Evolutionary conservation across 2,329 filamentous ascomycete species (phyloP), one percentile per base, ranked within the genome.

Genomic region (Juglanconis juglandina): DNA sequence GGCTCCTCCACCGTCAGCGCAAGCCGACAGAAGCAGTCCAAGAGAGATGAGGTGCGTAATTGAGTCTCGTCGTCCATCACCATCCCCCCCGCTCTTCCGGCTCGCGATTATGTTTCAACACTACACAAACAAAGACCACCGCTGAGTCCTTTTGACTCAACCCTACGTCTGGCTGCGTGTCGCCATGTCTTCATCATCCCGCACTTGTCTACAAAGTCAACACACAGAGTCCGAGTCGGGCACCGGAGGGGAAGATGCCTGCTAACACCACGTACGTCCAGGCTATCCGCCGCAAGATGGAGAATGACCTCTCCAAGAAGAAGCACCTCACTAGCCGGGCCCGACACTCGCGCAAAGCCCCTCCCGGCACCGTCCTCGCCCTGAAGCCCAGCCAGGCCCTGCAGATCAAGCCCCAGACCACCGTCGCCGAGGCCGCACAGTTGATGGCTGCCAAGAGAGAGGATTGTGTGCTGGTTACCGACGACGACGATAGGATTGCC

Each of bases 391-490:
- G 93, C 73, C 92, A 91, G 70, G 95, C 95, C 49, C 87, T 99
- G 17, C 95, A 99, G 80, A 98, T 99, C 78, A 98, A 98, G 79
- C 95, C 95, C 56, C 85, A 82, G 65, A 97, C 92, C 33, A 96
- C 91, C 53, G 94, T 99, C 59, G 89, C 95, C 65, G 95, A 99
- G 78, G 95, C 95, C 53, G 95, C 95, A 46, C 95, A 99, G 80
- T 81, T 99, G 71, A 99, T 99, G 95, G 95, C 95, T 59, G 95
- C 95, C 54, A 99, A 99, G 83, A 86, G 95, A 69, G 95, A 99
- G 76, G 95, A 99, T 75, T 99, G 95, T 71, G 95, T 99, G 44
- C 79, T 99, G 63, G 95, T 99, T 32, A 99, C 95, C 47, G 95
- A 99, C 74, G 94, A 98, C 66, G 93, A 99, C 76, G 95, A 99